phyloP scores from a whole-genome alignment of 257 asterid genomes.

The Primulina huaijiensis region DNA sequence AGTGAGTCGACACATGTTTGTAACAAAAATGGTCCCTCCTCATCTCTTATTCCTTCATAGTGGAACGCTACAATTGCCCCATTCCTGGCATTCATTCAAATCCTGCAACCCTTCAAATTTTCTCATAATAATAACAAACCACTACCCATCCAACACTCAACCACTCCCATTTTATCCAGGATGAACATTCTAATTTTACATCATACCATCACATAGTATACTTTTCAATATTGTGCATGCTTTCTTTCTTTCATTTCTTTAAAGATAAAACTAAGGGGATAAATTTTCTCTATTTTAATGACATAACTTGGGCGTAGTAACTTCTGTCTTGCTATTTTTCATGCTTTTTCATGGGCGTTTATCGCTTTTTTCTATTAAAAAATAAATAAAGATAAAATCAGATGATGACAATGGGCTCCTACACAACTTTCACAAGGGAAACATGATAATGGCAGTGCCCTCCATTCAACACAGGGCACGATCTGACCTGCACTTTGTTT shows the following conservation, averaged over 20 bases:
- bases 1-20: slow-evolving; percentile 22
- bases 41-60: not conserved
- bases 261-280: too few relatives aligned
- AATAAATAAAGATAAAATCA: too few relatives aligned
- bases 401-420: not conserved
- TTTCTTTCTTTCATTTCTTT: too few relatives aligned
- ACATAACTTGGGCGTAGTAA: too few relatives aligned
- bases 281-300: too few relatives aligned
- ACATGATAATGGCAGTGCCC: not conserved
- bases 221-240: too few relatives aligned
- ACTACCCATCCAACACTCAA: slow-evolving; percentile 6
- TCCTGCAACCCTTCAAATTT: slow-evolving; percentile 5
- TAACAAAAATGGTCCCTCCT: slow-evolving; percentile 32
- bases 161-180: slow-evolving; percentile 7
- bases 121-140: not conserved
- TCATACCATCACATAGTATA: not conserved
- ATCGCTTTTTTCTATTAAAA: too few relatives aligned
- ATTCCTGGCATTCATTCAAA: not conserved
- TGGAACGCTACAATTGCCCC: slow-evolving; percentile 23
- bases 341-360: too few relatives aligned
- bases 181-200: not conserved
- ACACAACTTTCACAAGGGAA: not conserved
- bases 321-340: not conserved
- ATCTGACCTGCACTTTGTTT: not conserved
- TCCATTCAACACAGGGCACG: not conserved